Evolutionary conservation across 2,329 filamentous ascomycete species (phyloP), one percentile per base, ranked within the genome.

Genomic region (Aulographum hederae): DNA sequence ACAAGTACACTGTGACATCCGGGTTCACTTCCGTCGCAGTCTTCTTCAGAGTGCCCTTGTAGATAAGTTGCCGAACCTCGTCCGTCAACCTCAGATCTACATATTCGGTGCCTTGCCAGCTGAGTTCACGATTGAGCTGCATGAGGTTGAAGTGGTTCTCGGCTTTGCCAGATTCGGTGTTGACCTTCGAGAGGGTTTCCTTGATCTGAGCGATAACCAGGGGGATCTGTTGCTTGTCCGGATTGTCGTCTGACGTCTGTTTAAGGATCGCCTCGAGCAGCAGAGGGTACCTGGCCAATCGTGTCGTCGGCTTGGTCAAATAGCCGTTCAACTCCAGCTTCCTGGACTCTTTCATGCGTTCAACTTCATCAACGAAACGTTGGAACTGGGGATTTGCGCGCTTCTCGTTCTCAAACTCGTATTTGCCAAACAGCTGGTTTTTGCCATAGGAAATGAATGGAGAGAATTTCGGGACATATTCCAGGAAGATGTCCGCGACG

Each of bases 301-400:
- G 73, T 13, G 89, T 98, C 2, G 89, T 98, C 1, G 89, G 89
- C 54, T 98, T 98, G 6, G 89, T 98, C 32, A 98, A 63, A 48
- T 98, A 98, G 43, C 89, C 89, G 52, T 98, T 98, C 36, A 98
- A 63, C 54, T 98, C 89, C 29, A 98, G 65, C 56, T 98, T 98
- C 40, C 89, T 72, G 4, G 86, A 95, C 53, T 98, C 89, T 52
- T 94, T 94, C 43, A 92, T 70, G 36, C 89, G 69, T 54, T 98
- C 89, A 4, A 91, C 92, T 52, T 95, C 85, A 41, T 98, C 89
- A 17, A 95, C 89, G 43, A 95, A 94, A 46, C 78, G 81, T 32
- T 77, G 63, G 51, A 98, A 98, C 26, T 69, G 70, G 2, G 75
- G 69, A 45, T 98, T 98, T 34, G 73, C 69, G 12, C 78, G 76